Evolutionary conservation across 345 rosid genomes (phyloP).

Genomic region (Physaria fendleri): DNA sequence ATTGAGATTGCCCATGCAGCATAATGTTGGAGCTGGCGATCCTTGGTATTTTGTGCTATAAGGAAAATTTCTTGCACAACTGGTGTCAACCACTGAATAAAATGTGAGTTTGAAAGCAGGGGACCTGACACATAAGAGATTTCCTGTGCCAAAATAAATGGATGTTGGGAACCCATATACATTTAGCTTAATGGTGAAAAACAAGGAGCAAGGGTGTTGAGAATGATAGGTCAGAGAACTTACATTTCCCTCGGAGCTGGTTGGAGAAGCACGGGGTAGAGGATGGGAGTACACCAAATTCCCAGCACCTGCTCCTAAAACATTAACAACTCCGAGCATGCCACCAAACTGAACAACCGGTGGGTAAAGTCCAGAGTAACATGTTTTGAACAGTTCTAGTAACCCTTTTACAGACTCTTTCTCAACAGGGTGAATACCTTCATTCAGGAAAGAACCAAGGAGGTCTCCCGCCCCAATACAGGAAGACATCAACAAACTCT

Average conservation of each 20-base stretch:
- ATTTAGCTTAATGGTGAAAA: neutral
- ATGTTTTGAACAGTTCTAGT: constrained; percentile 59
- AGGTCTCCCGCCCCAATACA: constrained; percentile 77
- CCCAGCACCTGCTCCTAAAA: constrained; percentile 82
- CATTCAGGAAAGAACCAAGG: constrained; percentile 58
- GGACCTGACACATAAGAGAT: constrained; percentile 46
- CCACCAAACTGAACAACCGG: constrained; percentile 64
- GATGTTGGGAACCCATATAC: constrained; percentile 11
- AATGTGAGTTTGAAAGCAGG: constrained; percentile 51
- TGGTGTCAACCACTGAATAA: constrained; percentile 47
- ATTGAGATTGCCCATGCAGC: constrained; percentile 87
- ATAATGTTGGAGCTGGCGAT: constrained; percentile 59
- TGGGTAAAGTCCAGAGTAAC: constrained; percentile 62
- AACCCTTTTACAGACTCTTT: constrained; percentile 44
- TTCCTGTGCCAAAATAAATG: constrained; percentile 44
- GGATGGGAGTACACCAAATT: constrained; percentile 43
- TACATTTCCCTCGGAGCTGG: constrained; percentile 49
- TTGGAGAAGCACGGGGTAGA: constrained; percentile 29
- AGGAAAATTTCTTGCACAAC: constrained; percentile 81
- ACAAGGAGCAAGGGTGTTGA: neutral
- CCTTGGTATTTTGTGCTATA: constrained; percentile 64
- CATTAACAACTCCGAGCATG: constrained; percentile 84
- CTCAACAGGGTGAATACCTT: constrained; percentile 64
- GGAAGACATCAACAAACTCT: constrained; percentile 74
- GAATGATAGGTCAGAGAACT: neutral